Evolutionary conservation across 1,284 basidiomycete genomes (phyloP).

Genomic region (Leccinum ponderosum): DNA sequence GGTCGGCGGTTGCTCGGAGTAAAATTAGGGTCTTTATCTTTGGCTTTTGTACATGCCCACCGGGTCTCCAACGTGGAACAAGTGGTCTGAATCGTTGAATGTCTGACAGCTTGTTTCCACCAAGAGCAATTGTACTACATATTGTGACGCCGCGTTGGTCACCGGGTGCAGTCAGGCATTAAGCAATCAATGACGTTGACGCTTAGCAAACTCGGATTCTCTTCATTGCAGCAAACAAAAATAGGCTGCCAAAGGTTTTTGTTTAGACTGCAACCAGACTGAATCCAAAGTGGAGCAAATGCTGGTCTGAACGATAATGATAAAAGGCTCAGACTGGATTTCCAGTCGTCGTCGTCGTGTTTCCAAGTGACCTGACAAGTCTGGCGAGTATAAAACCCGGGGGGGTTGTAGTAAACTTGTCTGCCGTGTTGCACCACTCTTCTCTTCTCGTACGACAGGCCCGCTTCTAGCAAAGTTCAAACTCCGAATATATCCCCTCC

Average conservation of each 20-base stretch:
- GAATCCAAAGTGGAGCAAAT: not conserved
- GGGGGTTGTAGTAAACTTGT: not conserved
- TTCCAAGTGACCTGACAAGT: not conserved
- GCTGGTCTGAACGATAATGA: not conserved
- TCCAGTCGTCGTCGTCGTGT: not conserved
- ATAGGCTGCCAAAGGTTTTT: not conserved
- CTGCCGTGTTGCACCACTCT: not conserved
- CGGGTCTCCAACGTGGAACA: no score
- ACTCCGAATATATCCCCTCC: slow-evolving; percentile 26
- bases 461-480: slow-evolving; percentile 18
- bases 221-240: not conserved
- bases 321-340: not conserved
- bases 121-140: no score
- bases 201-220: not conserved
- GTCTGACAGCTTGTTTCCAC: no score
- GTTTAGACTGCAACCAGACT: no score
- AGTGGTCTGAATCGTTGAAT: no score
- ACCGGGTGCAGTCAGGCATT: not conserved
- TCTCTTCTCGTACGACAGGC: not conserved
- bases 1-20: not conserved
- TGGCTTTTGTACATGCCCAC: not conserved
- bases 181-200: not conserved
- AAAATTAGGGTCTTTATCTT: not conserved
- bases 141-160: no score
- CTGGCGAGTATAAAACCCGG: not conserved